These are phyloP conservation scores for Sarocladium kiliense DNA, from an alignment of 2,329 filamentous ascomycete species.

Conservation along the genomic window DNA sequence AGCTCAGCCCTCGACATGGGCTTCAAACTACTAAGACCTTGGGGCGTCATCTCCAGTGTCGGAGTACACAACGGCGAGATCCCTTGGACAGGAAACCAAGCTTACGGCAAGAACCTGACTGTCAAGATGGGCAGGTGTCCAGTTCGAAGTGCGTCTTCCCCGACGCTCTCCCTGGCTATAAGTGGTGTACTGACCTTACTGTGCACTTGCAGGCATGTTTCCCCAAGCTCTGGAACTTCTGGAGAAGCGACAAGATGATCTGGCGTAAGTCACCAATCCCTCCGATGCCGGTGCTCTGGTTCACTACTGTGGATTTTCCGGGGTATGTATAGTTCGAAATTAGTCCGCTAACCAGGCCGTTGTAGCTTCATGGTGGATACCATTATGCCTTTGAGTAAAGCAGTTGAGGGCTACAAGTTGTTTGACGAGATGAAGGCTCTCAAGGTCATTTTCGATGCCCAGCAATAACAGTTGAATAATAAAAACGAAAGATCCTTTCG, in stretches of 20 bases:
- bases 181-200: background rate
- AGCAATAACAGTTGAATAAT: too few relatives aligned
- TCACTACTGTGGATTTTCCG: too few relatives aligned
- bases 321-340: background rate
- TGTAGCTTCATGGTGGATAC: constrained; percentile 64
- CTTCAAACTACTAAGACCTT: constrained; percentile 59
- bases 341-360: background rate
- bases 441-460: constrained; percentile 58
- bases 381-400: constrained; percentile 60
- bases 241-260: background rate
- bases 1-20: constrained; percentile 60
- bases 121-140: constrained; percentile 68
- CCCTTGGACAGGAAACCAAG: constrained; percentile 56
- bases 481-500: too few relatives aligned
- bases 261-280: background rate
- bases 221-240: background rate
- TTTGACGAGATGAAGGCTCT: constrained; percentile 65
- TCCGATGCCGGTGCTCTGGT: too few relatives aligned
- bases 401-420: constrained; percentile 59
- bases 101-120: constrained; percentile 59
- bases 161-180: too few relatives aligned
- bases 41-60: constrained; percentile 63
- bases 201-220: constrained; percentile 23
- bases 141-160: constrained; percentile 47
- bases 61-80: constrained; percentile 68